phyloP scores from a whole-genome alignment of 257 asterid species.

The Datura wrightii region DNA sequence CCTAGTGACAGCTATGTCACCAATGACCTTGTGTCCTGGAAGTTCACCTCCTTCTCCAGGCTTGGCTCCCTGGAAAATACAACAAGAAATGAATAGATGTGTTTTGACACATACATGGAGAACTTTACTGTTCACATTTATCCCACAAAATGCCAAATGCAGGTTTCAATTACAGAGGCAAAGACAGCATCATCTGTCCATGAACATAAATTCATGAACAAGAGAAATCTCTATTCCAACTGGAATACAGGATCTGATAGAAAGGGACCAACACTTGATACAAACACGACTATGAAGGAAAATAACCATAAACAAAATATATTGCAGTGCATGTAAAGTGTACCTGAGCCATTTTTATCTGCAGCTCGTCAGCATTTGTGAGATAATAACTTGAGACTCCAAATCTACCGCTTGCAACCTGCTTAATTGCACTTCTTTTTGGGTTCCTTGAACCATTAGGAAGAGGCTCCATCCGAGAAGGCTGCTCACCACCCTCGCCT shows the following conservation, averaged over 20 bases:
- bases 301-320: neutral
- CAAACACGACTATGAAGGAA: neutral
- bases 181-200: constrained; percentile 73
- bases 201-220: constrained; percentile 62
- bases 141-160: constrained; percentile 62
- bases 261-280: constrained; percentile 30
- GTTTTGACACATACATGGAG: constrained; percentile 25
- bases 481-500: constrained; percentile 99
- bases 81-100: constrained; percentile 40
- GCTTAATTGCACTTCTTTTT: constrained; percentile 94
- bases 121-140: constrained; percentile 41
- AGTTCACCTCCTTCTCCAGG: constrained; percentile 99
- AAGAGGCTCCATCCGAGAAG: constrained; percentile 97
- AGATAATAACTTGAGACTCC: constrained; percentile 98
- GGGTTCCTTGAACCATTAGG: constrained; percentile 90
- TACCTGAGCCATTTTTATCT: constrained; percentile 99
- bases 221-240: constrained; percentile 47
- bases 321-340: constrained; percentile 25
- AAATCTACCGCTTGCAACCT: constrained; percentile 99
- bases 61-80: constrained; percentile 86
- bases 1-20: constrained; percentile 96
- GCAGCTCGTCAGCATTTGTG: constrained; percentile 93
- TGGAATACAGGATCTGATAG: constrained; percentile 37
- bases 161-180: constrained; percentile 61
- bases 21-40: constrained; percentile 99